Evolutionary conservation across 768 basidiomycete genomes (phyloP).

Genomic region (Lactarius hengduanensis): DNA sequence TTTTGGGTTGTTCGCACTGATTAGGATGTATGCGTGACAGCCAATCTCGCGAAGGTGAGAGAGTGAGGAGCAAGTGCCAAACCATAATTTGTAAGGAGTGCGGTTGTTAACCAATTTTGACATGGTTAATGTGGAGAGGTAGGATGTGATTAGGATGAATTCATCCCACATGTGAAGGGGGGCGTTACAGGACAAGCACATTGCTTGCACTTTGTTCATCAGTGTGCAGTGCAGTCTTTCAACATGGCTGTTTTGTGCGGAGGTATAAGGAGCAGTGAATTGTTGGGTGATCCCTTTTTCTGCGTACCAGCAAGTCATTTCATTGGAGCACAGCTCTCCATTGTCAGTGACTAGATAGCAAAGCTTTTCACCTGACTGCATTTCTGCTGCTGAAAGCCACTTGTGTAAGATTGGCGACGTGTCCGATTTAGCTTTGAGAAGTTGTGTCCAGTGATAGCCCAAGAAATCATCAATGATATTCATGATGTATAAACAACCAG

Average conservation of each 20-base stretch:
- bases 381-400: background rate
- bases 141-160: background rate
- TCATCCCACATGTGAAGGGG: no score
- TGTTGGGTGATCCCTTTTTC: background rate
- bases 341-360: conserved; percentile 1
- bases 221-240: conserved; percentile 6
- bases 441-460: background rate
- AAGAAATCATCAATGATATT: no score
- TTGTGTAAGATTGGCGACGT: background rate
- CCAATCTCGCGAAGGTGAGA: conserved; percentile 3
- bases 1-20: background rate
- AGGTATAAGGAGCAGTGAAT: conserved; percentile 11
- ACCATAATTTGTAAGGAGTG: background rate
- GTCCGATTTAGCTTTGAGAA: background rate
- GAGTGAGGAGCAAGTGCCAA: background rate
- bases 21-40: background rate
- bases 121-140: background rate
- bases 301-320: conserved; percentile 2
- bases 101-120: conserved; percentile 24
- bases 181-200: no score
- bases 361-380: background rate
- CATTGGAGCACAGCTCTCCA: conserved; percentile 1
- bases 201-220: background rate
- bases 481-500: background rate
- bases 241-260: conserved; percentile 1